Evolutionary conservation across 179 eudicot species (phyloP).

Genomic region (Patellifolia procumbens): DNA sequence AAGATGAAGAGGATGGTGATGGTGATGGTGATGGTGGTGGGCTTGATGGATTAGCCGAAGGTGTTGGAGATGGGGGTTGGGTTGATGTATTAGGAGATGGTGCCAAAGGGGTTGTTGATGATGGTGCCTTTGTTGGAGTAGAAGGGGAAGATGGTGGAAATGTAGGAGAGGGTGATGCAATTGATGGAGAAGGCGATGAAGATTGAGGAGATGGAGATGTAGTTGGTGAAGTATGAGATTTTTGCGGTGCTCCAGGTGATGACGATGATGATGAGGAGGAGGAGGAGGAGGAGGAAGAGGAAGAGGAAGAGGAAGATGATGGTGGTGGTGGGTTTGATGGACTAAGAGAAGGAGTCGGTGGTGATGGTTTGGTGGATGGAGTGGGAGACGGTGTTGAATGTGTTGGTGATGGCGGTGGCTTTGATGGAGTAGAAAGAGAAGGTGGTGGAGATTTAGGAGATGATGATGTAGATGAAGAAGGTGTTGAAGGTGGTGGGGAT

Average conservation of each 20-base stretch:
- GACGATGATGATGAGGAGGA: background rate
- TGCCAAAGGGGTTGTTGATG: background rate
- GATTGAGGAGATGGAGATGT: slow-evolving; percentile 13
- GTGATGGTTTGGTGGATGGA: background rate
- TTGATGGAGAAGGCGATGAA: background rate
- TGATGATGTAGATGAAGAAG: background rate
- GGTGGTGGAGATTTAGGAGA: background rate
- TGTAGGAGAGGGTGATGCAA: background rate
- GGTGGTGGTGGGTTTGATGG: background rate
- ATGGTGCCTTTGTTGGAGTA: background rate
- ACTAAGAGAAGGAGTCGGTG: background rate
- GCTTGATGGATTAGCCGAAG: background rate
- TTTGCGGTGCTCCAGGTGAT: background rate
- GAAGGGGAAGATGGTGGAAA: background rate
- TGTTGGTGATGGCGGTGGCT: slow-evolving; percentile 14
- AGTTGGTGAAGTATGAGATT: background rate
- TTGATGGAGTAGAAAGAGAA: background rate
- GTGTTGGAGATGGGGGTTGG: background rate
- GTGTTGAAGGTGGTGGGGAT: background rate
- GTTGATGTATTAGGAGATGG: background rate
- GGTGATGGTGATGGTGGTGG: slow-evolving; percentile 9
- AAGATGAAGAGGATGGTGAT: background rate
- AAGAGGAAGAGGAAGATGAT: background rate
- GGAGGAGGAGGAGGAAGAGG: background rate
- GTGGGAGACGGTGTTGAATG: background rate